Percentiles rank a stretch among this genome's conserved stretches.
Conservation (phyloP, 768 basidiomycete species). For the Chiua virens region DNA sequence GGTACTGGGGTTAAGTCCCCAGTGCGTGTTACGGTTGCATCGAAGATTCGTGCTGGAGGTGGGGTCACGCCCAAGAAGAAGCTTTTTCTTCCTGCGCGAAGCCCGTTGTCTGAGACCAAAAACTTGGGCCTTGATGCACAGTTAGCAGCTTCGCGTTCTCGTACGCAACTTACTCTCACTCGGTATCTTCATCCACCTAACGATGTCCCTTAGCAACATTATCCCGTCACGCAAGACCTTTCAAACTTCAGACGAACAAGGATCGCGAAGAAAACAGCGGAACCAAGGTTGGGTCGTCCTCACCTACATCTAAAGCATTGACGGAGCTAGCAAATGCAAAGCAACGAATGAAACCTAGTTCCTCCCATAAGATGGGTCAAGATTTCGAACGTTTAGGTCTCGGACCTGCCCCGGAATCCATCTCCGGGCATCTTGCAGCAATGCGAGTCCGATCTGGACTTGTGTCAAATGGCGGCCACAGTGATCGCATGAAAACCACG, state of each 20-base stretch:
- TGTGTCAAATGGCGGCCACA: neutral
- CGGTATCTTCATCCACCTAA: neutral
- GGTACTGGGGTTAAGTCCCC: conserved; percentile 21
- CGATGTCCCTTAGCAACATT: conserved; percentile 6
- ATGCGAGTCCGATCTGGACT: conserved; percentile 22
- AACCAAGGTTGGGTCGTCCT: neutral
- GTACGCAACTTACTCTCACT: conserved; percentile 12
- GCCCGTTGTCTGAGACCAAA: conserved; percentile 25
- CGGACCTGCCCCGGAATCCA: conserved; percentile 26
- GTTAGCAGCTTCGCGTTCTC: conserved; percentile 11
- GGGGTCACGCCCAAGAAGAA: conserved; percentile 28
- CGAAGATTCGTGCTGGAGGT: conserved; percentile 21
- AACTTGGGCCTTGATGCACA: conserved; percentile 16
- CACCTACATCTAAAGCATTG: conserved; percentile 1
- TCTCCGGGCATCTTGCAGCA: conserved; percentile 27
- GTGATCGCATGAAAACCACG: neutral
- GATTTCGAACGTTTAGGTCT: conserved; percentile 10
- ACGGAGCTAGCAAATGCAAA: conserved; percentile 2
- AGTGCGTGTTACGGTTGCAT: conserved; percentile 5
- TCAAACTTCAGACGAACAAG: conserved; percentile 10
- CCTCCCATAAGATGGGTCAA: conserved; percentile 8
- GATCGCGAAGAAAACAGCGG: conserved; percentile 7
- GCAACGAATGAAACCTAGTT: conserved; percentile 17
- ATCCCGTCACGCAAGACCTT: conserved; percentile 12
- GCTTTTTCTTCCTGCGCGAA: conserved; percentile 14